phyloP scores from a whole-genome alignment of 192 early-diverging fungal genomes.

The Coemansia guatemalensis region DNA sequence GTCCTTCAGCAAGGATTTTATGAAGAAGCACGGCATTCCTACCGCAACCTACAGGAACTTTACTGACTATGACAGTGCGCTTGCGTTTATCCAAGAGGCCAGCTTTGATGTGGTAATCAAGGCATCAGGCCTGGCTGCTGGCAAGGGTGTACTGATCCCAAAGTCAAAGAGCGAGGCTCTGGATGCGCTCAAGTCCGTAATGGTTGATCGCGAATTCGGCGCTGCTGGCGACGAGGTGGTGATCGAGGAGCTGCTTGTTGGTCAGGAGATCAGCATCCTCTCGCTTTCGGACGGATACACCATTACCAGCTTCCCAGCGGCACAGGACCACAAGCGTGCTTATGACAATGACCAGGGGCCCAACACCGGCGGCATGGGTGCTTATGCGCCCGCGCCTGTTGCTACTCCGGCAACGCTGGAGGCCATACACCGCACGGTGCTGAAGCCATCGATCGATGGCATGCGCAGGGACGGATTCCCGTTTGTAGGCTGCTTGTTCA shows the following conservation, averaged over 20 bases:
- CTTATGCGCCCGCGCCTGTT: conserved; percentile 94
- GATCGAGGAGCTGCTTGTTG: conserved; percentile 90
- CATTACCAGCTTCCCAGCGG: conserved; percentile 82
- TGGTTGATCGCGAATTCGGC: conserved; percentile 92
- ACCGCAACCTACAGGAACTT: conserved; percentile 92
- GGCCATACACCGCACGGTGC: conserved; percentile 71
- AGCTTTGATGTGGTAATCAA: conserved; percentile 82
- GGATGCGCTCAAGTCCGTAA: conserved; percentile 78
- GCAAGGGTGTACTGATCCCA: conserved; percentile 96
- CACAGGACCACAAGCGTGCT: conserved; percentile 99
- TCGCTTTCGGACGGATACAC: conserved; percentile 96
- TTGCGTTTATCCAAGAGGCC: conserved; percentile 61
- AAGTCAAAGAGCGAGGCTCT: conserved; percentile 81
- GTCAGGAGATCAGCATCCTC: conserved; percentile 92
- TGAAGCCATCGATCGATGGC: conserved; percentile 92
- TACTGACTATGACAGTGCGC: conserved; percentile 72
- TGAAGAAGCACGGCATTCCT: conserved; percentile 93
- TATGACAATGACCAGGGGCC: conserved; percentile 90
- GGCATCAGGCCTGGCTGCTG: conserved; percentile 96
- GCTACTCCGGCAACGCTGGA: conserved; percentile 74
- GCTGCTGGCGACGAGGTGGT: conserved; percentile 88
- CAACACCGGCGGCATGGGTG: conserved; percentile 99
- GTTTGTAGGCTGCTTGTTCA: conserved; percentile 96
- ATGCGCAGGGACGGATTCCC: conserved; percentile 95
- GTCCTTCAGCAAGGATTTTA: conserved; percentile 98